Evolutionary conservation across 1,284 basidiomycete species (phyloP).

Genomic region (Trichosporon sp.): DNA sequence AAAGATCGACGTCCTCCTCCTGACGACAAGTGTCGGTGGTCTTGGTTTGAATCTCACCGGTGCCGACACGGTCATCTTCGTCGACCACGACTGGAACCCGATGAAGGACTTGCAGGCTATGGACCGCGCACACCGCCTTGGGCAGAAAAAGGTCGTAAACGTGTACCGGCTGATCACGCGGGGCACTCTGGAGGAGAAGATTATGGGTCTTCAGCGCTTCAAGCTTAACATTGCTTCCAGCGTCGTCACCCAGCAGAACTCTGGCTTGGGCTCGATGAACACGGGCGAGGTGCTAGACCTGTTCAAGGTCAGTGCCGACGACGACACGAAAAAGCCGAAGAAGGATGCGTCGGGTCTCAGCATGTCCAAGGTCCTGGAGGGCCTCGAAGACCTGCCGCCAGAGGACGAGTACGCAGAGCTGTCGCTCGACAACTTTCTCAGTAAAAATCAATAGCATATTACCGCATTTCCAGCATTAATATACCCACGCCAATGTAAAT

Average conservation of each 20-base stretch:
- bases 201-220: conserved; percentile 99
- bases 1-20: conserved; percentile 89
- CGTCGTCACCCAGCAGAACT: conserved; percentile 95
- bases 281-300: conserved; percentile 95
- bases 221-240: conserved; percentile 97
- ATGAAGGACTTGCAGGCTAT: conserved; percentile 99
- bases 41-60: conserved; percentile 94
- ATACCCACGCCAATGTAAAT: conserved; percentile 8
- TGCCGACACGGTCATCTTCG: conserved; percentile 98
- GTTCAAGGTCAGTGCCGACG: conserved; percentile 70
- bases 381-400: conserved; percentile 75
- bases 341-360: conserved; percentile 29
- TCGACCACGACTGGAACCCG: conserved; percentile 99
- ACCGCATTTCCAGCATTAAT: conserved; percentile 8
- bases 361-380: conserved; percentile 76
- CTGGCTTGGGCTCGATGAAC: conserved; percentile 89
- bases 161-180: conserved; percentile 96
- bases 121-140: conserved; percentile 97
- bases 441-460: conserved; percentile 29
- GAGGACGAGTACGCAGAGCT: conserved; percentile 86
- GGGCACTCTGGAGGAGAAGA: conserved; percentile 97
- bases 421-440: conserved; percentile 70
- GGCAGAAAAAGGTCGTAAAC: conserved; percentile 98
- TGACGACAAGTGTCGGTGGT: conserved; percentile 96
- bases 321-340: conserved; percentile 49